These are phyloP conservation scores for Trichoderma sp. DNA, from an alignment of 2,329 filamentous ascomycete genomes.

Conservation along the genomic window DNA sequence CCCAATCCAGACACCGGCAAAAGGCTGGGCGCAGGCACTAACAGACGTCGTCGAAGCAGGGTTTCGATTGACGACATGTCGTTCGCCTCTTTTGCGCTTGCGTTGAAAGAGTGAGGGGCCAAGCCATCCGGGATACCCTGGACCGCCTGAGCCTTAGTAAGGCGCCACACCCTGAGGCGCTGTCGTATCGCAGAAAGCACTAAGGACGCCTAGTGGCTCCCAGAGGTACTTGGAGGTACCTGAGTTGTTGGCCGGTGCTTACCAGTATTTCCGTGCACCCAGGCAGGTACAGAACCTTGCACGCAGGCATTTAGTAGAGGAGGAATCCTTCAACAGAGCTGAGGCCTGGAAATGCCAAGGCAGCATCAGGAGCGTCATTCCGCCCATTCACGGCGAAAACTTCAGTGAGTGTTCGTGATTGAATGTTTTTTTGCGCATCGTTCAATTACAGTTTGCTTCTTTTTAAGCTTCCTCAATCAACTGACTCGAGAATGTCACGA, in stretches of 20 bases:
- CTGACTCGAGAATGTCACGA: background rate
- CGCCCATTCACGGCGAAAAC: background rate
- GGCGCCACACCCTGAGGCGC: background rate
- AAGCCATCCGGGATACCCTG: background rate
- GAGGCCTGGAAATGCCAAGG: background rate
- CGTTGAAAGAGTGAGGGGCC: background rate
- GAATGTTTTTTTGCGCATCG: background rate
- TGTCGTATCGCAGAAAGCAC: background rate
- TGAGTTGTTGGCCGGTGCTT: background rate
- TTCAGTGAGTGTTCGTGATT: background rate
- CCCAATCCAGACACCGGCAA: conserved; percentile 8
- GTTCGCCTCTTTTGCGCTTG: background rate
- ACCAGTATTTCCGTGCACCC: background rate
- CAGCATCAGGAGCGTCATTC: background rate
- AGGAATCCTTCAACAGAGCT: background rate
- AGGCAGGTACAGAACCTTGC: background rate
- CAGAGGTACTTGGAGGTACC: background rate
- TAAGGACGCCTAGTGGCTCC: background rate
- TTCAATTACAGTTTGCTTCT: background rate
- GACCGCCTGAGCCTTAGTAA: background rate
- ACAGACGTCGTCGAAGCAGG: background rate
- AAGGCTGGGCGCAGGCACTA: background rate
- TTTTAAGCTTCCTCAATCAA: background rate
- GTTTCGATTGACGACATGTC: conserved; percentile 10
- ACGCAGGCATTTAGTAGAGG: background rate